phyloP scores from a whole-genome alignment of 2,329 filamentous ascomycete genomes.

The Ophiocordyceps robertsii region DNA sequence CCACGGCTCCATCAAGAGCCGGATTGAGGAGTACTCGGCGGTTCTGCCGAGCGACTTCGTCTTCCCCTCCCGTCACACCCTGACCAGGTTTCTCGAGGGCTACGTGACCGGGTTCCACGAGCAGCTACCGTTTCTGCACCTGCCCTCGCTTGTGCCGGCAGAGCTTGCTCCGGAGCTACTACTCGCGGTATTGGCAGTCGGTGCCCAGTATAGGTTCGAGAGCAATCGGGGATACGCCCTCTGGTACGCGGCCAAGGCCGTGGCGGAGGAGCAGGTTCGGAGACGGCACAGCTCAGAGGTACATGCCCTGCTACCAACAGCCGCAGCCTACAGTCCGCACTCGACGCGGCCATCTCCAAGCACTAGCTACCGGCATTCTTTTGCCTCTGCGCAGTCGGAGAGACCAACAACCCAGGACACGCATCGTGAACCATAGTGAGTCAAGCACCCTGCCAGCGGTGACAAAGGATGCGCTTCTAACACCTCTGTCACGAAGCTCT shows the following conservation, averaged over 20 bases:
- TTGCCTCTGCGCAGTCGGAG: slow-evolving; percentile 44
- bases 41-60: slow-evolving; percentile 50
- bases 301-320: slow-evolving; percentile 40
- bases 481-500: slow-evolving; percentile 22
- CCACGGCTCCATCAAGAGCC: slow-evolving; percentile 40
- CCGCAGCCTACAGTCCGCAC: slow-evolving; percentile 45
- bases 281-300: slow-evolving; percentile 43
- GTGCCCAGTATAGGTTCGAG: slow-evolving; percentile 53
- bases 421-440: slow-evolving; percentile 46
- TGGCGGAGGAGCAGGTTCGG: slow-evolving; percentile 45
- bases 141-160: slow-evolving; percentile 49
- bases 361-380: slow-evolving; percentile 42
- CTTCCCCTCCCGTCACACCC: slow-evolving; percentile 54
- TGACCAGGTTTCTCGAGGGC: slow-evolving; percentile 56
- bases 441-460: slow-evolving; percentile 1
- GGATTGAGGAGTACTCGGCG: slow-evolving; percentile 47
- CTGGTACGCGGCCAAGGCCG: slow-evolving; percentile 47
- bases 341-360: slow-evolving; percentile 46
- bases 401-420: slow-evolving; percentile 43
- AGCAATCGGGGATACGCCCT: slow-evolving; percentile 43
- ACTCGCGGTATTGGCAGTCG: slow-evolving; percentile 53
- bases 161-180: slow-evolving; percentile 56
- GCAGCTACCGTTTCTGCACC: slow-evolving; percentile 47
- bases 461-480: background rate
- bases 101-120: slow-evolving; percentile 56